Conservation (phyloP, 2,329 filamentous ascomycete genomes). For the Akanthomyces muscarius region DNA sequence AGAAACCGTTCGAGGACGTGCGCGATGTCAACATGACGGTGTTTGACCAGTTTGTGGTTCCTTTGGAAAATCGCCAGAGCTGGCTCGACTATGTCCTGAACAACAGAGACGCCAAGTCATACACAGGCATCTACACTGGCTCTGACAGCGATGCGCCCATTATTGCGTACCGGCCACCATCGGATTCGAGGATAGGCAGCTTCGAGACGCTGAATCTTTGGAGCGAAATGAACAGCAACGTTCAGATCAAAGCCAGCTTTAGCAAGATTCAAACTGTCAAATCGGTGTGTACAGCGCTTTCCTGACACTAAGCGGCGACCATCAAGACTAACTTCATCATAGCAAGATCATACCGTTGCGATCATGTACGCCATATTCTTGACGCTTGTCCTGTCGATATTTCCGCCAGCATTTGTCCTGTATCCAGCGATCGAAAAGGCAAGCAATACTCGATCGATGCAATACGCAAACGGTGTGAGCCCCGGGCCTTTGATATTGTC, state of each 20-base stretch:
- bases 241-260: background rate
- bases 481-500: slow-evolving; percentile 74
- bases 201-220: slow-evolving; percentile 5
- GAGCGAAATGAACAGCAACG: slow-evolving; percentile 8
- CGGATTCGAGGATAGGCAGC: background rate
- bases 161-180: background rate
- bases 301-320: too few relatives aligned
- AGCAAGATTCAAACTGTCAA: background rate
- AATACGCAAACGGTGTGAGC: slow-evolving; percentile 83
- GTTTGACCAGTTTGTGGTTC: background rate
- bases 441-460: slow-evolving; percentile 69
- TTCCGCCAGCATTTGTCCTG: slow-evolving; percentile 64
- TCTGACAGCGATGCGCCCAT: background rate
- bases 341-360: slow-evolving; percentile 19
- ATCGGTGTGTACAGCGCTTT: background rate
- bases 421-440: slow-evolving; percentile 77
- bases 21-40: background rate
- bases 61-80: background rate
- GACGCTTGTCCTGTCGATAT: slow-evolving; percentile 67
- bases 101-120: background rate
- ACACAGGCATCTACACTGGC: background rate
- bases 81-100: slow-evolving; percentile 3
- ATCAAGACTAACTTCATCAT: background rate
- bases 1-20: background rate
- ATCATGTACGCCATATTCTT: slow-evolving; percentile 57